Percentiles rank a stretch among this genome's conserved stretches.
phyloP scores from a whole-genome alignment of 2,329 filamentous ascomycete species.

The Aplosporella prunicola region DNA sequence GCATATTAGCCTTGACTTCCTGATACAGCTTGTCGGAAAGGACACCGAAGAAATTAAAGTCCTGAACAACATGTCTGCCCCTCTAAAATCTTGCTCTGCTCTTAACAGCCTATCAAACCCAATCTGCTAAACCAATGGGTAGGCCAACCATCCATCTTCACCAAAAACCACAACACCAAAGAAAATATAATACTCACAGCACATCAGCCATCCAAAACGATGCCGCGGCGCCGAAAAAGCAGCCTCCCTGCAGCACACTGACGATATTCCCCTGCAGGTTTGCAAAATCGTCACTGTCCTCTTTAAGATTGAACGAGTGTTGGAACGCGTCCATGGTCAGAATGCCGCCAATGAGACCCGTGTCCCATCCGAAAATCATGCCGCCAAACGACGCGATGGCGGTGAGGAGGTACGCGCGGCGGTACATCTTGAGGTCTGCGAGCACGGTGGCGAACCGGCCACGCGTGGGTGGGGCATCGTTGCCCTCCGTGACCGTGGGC shows the following conservation, averaged over 20 bases:
- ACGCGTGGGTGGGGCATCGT: no score
- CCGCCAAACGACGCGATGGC: conserved; percentile 35
- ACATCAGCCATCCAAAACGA: conserved; percentile 35
- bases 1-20: conserved; percentile 1
- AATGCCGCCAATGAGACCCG: conserved; percentile 26
- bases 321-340: conserved; percentile 36
- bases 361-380: conserved; percentile 22
- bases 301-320: conserved; percentile 31
- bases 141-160: no score
- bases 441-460: not conserved
- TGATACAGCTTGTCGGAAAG: no score
- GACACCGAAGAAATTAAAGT: no score
- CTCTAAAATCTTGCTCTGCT: no score
- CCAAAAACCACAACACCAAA: not conserved
- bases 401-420: conserved; percentile 32
- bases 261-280: conserved; percentile 37
- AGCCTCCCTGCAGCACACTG: conserved; percentile 35
- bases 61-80: no score
- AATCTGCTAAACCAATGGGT: no score
- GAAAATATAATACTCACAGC: conserved; percentile 16
- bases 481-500: no score
- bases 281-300: conserved; percentile 23
- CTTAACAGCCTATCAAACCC: no score
- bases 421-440: conserved; percentile 31
- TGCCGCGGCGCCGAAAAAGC: conserved; percentile 35